Evolutionary conservation across 225 moss, liverwort and hornwort species (phyloP).

Genomic region (Straminergon stramineum): DNA sequence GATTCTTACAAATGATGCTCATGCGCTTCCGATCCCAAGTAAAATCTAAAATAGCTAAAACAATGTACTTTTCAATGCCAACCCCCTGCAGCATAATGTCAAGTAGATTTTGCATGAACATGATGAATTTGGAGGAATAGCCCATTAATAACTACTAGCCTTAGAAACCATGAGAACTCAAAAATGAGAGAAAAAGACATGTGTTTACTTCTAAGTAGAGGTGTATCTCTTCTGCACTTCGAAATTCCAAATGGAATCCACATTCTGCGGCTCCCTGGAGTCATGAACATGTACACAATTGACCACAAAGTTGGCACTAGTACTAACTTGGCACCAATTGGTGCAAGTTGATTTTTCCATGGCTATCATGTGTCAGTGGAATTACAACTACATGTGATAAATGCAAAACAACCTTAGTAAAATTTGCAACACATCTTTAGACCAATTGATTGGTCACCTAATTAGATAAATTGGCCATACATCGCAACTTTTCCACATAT

Average conservation of each 20-base stretch:
- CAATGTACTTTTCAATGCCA: slow-evolving; percentile 18
- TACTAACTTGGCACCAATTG: neutral
- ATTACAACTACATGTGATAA: neutral
- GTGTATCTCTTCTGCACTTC: slow-evolving; percentile 22
- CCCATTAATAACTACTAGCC: neutral
- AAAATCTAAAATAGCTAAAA: slow-evolving; percentile 38
- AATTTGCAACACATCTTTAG: neutral
- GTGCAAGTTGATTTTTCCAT: neutral
- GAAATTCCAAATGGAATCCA: slow-evolving; percentile 28
- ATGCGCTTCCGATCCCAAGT: slow-evolving; percentile 42
- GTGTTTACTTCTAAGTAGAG: slow-evolving; percentile 19
- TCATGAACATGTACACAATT: neutral
- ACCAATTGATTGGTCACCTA: neutral
- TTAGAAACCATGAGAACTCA: neutral
- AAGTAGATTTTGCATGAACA: neutral
- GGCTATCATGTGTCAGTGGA: neutral
- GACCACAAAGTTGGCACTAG: neutral
- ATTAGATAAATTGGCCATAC: neutral
- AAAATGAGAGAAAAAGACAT: neutral
- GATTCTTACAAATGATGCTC: slow-evolving; percentile 37
- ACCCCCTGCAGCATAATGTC: slow-evolving; percentile 10
- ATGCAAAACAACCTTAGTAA: neutral
- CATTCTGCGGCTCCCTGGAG: slow-evolving; percentile 40
- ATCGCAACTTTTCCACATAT: neutral
- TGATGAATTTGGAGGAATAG: neutral